Evolutionary conservation across 495 filamentous ascomycete genomes (phyloP), one percentile per base, ranked within the genome.

Genomic region (Neurospora sp.): DNA sequence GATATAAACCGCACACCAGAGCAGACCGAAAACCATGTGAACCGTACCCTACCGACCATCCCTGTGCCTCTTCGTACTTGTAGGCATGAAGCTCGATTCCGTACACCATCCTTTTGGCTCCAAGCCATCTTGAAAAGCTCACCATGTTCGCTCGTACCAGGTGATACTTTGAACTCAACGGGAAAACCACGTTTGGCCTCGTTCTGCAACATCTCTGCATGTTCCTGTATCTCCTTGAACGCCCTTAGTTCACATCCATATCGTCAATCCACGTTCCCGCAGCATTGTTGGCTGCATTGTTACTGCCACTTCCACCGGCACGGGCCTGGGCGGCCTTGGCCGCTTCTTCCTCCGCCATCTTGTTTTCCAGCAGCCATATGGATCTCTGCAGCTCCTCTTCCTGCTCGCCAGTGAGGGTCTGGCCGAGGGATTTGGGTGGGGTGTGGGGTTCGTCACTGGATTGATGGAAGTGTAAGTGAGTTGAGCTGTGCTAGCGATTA

Each of bases 1-100:
- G 27, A 27, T 27, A 27, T 27, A 27, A 27, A 27, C 27, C 27
- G 27, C 27, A 27, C 27, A 27, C 27, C 27, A 27, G 27, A 27
- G 27, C 27, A 27, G 27, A 27, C 27, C 27, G 27, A 27, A 27
- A 27, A 27, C 27, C 27, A 27, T 27, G 27, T 27, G 3, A 27
- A 27, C 27, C 27, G 27, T 27, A 27, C 27, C 27, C 27, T 27
- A 27, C 27, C 27, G 27, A 27, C 89, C 90, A 93, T 70, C 91
- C 90, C 27, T 77, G 87, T 27, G 85, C 83, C 42, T 90, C 84
- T 77, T 98, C 93, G 83, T 97, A 98, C 69, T 88, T 87, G 83
- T 97, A 98, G 1, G 94, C 95, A 79, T 93, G 93, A 81, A 98
- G 97, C 68, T 96, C 96, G 72, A 97, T 94, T 0, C 96, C 96